Evolutionary conservation across 257 asterid species (phyloP).

Genomic region (Ajuga chamaepitys): DNA sequence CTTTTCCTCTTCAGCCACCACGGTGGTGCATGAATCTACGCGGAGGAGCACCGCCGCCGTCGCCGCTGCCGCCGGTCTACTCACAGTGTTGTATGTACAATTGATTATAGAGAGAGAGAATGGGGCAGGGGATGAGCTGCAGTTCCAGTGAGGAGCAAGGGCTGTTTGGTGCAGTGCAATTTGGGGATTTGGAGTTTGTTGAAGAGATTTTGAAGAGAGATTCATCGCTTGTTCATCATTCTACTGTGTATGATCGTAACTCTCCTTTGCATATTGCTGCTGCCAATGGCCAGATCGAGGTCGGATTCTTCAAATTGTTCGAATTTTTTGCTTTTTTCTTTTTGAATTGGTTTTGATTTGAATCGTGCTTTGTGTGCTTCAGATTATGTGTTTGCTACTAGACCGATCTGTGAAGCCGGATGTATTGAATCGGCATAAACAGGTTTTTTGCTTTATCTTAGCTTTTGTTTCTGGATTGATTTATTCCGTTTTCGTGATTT

Average conservation of each 20-base stretch:
- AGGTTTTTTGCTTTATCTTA: conserved; percentile 37
- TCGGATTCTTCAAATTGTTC: conserved; percentile 19
- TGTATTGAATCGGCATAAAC: conserved; percentile 75
- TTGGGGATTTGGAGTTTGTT: conserved; percentile 59
- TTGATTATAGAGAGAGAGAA: conserved; percentile 7
- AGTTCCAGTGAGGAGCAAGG: conserved; percentile 55
- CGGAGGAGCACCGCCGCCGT: conserved; percentile 18
- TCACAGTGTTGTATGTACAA: not conserved
- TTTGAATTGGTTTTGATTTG: not conserved
- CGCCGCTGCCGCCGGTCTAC: not conserved
- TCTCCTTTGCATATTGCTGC: conserved; percentile 90
- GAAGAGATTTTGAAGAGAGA: conserved; percentile 40
- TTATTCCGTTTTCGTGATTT: conserved; percentile 12
- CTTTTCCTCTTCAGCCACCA: conserved; percentile 25
- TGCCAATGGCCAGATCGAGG: conserved; percentile 99
- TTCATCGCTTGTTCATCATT: conserved; percentile 38
- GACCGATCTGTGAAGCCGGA: conserved; percentile 73
- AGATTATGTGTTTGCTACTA: conserved; percentile 75
- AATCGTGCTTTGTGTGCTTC: conserved; percentile 19
- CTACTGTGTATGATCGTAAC: conserved; percentile 64
- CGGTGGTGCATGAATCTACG: conserved; percentile 47
- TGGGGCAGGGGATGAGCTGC: conserved; percentile 98
- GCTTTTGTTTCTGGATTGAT: not conserved
- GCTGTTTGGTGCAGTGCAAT: conserved; percentile 61
- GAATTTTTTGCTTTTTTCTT: not conserved